Evolutionary conservation across 495 filamentous ascomycete genomes (phyloP), one percentile per base, ranked within the genome.

Genomic region (Xylaria telfairii): DNA sequence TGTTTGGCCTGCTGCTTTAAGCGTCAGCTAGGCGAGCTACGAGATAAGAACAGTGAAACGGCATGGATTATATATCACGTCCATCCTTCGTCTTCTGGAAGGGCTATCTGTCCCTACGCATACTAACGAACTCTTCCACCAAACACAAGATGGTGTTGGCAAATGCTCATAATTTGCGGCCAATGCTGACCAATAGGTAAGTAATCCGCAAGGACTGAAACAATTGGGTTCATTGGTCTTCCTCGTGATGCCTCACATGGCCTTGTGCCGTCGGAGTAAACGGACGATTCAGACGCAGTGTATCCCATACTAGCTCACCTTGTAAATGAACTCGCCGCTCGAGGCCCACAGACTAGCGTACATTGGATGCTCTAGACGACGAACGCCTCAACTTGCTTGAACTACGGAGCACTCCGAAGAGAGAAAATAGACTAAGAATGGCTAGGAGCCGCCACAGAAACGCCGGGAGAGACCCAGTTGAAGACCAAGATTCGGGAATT

Each of bases 1-100:
- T 28, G 9, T 28, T 44, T 26, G 53, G 37, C 65, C 65, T 68
- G 51, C 53, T 39, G n/a, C 41, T 60, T 68, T 59, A 56, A 68
- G 51, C 26, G 65, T 32, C 41, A 46, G 34, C 47, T 19, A 28
- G 53, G 51, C 21, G 1, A 53, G 19, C 39, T 65, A 49, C 15
- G 49, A 56, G 65, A 54, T 57, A 44, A 44, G 65, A 54, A 42
- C n/a, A 44, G 6, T 30, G 32, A 60, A 21, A 65, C 17, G 42
- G 42, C 19, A 59, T 24, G 24, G 21, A 4, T 34, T 66, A 37
- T 37, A 59, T 59, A 39, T n/a, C 56, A 59, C 32, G 19, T 51
- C 62, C 2, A 10, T 42, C 59, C 44, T 51, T 10, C 12, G 44
- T 37, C 28, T 39, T 34, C 30, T 13, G 8, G 32, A n/a, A 13